These are phyloP conservation scores for Chaetomium strumarium DNA, from an alignment of 2,329 filamentous ascomycete genomes.

Conservation along the genomic window DNA sequence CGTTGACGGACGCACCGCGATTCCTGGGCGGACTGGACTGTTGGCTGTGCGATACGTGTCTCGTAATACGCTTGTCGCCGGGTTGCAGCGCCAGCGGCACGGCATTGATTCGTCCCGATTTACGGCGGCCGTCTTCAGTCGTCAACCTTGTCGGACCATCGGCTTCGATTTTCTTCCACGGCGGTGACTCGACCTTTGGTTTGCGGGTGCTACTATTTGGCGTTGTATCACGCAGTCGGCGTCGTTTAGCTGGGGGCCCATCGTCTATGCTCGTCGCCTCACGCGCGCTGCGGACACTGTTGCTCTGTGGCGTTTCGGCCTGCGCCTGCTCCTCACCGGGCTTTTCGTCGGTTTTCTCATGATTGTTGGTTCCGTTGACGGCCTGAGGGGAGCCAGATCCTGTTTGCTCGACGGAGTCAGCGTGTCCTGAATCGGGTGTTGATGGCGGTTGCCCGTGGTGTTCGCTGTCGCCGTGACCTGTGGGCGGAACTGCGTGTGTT, in stretches of 20 bases:
- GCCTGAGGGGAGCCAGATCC: background rate
- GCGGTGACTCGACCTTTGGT: constrained; percentile 64
- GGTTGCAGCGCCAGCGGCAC: constrained; percentile 49
- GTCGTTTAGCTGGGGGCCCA: constrained; percentile 58
- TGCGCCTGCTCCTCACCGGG: background rate
- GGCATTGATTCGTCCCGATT: constrained; percentile 58
- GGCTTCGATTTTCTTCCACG: constrained; percentile 82
- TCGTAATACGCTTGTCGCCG: constrained; percentile 46
- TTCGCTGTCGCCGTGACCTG: constrained; percentile 23
- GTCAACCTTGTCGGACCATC: constrained; percentile 86
- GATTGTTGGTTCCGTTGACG: constrained; percentile 5
- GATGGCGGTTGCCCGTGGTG: constrained; percentile 19
- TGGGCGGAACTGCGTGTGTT: constrained; percentile 34
- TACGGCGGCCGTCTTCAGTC: constrained; percentile 63
- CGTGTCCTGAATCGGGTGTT: constrained; percentile 8
- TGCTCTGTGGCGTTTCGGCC: constrained; percentile 5
- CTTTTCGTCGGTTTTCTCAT: background rate
- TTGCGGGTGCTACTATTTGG: constrained; percentile 33
- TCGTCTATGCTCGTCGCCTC: constrained; percentile 29
- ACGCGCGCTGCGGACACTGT: constrained; percentile 12
- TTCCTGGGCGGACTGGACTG: constrained; percentile 33
- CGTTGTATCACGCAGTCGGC: constrained; percentile 47
- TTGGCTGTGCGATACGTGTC: constrained; percentile 37
- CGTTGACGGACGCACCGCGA: constrained; percentile 26
- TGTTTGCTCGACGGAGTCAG: constrained; percentile 13